Evolutionary conservation across 192 early-diverging fungal genomes (phyloP).

Genomic region (Dissophora globulifera): DNA sequence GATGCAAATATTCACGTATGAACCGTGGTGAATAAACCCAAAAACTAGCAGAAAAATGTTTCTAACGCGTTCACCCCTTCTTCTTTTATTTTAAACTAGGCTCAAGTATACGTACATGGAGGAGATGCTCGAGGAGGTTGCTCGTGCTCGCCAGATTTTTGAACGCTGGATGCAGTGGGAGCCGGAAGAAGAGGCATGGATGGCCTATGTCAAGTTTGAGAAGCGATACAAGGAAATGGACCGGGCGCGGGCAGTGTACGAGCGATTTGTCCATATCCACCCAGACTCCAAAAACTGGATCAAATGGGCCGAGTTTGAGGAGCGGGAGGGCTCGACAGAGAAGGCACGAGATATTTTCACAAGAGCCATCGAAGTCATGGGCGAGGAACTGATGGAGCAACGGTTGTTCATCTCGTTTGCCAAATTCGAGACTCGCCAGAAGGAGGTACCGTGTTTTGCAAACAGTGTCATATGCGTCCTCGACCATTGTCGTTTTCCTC

Average conservation of each 20-base stretch:
- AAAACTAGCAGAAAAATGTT: no score
- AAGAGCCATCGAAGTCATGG: slow-evolving; percentile 86
- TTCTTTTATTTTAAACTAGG: slow-evolving; percentile 47
- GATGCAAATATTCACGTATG: no score
- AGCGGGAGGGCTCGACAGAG: slow-evolving; percentile 78
- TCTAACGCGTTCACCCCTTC: no score
- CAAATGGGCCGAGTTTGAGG: slow-evolving; percentile 96
- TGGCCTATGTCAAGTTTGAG: slow-evolving; percentile 95
- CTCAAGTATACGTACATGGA: slow-evolving; percentile 99
- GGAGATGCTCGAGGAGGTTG: slow-evolving; percentile 91
- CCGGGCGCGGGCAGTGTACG: slow-evolving; percentile 81
- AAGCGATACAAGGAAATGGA: slow-evolving; percentile 87
- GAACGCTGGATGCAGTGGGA: slow-evolving; percentile 99
- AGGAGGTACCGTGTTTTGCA: slow-evolving; percentile 75
- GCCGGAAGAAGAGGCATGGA: slow-evolving; percentile 92
- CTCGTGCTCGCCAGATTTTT: slow-evolving; percentile 92
- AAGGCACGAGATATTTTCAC: slow-evolving; percentile 89
- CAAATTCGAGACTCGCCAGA: slow-evolving; percentile 89
- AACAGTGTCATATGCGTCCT: no score
- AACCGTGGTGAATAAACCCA: no score
- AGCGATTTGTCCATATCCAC: slow-evolving; percentile 88
- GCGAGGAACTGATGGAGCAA: slow-evolving; percentile 92
- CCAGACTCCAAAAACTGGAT: slow-evolving; percentile 97
- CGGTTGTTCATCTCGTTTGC: slow-evolving; percentile 97
- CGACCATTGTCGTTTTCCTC: not conserved